Evolutionary conservation across 2,329 filamentous ascomycete genomes (phyloP).

Genomic region (Ophiobolus disseminans): DNA sequence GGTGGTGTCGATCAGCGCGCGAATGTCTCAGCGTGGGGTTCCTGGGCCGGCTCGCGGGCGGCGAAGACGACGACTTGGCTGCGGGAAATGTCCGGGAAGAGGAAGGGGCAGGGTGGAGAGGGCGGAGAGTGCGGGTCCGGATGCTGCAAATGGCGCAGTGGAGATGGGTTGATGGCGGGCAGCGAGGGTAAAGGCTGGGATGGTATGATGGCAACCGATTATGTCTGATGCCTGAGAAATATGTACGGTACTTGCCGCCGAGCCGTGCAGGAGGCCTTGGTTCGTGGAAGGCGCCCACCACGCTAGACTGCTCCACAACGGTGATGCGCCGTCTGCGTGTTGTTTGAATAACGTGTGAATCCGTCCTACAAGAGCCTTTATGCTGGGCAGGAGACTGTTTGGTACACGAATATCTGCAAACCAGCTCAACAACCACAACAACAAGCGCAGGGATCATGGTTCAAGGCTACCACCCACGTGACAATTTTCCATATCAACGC

Average conservation of each 20-base stretch:
- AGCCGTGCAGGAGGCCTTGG: conserved; percentile 24
- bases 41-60: conserved; percentile 29
- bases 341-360: not conserved
- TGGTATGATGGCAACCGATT: conserved; percentile 36
- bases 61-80: conserved; percentile 27
- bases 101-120: conserved; percentile 16
- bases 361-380: no score
- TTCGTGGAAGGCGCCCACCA: conserved; percentile 17
- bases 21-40: conserved; percentile 28
- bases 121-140: conserved; percentile 22
- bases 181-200: conserved; percentile 24
- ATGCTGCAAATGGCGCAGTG: conserved; percentile 31
- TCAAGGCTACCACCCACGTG: no score
- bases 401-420: no score
- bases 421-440: not conserved
- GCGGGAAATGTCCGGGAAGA: conserved; percentile 29
- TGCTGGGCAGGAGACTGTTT: no score
- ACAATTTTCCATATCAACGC: not conserved
- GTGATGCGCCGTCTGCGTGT: not conserved
- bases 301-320: not conserved
- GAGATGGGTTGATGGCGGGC: conserved; percentile 34
- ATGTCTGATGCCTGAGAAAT: conserved; percentile 46
- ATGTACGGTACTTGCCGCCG: conserved; percentile 37
- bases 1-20: conserved; percentile 18
- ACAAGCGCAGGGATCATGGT: not conserved